Evolutionary conservation across 306 rosid genomes (phyloP).

Genomic region (Malus orientalis): DNA sequence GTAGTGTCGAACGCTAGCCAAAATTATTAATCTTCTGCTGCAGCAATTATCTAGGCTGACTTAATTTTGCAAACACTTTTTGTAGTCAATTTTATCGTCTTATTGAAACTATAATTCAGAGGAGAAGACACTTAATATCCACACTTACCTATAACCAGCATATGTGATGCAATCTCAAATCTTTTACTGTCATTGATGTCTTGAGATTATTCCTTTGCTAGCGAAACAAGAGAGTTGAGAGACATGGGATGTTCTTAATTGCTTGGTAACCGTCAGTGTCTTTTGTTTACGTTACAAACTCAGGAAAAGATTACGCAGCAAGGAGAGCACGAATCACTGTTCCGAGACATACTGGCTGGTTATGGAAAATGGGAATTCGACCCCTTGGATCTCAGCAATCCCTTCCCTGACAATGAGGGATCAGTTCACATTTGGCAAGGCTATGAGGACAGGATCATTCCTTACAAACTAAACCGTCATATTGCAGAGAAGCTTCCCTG

Average conservation of each 20-base stretch:
- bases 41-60: not conserved
- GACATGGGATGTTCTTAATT: not conserved
- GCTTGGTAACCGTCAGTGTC: not conserved
- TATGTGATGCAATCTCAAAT: no score
- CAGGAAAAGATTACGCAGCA: conserved; percentile 58
- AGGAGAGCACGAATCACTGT: conserved; percentile 56
- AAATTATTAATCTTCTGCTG: not conserved
- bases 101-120: no score
- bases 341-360: conserved; percentile 42
- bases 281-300: not conserved
- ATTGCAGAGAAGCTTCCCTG: conserved; percentile 52
- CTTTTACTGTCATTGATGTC: no score
- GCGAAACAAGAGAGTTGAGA: not conserved
- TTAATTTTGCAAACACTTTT: not conserved
- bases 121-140: not conserved
- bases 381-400: conserved; percentile 35
- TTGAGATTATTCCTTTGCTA: no score
- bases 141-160: no score
- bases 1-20: not conserved
- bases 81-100: no score
- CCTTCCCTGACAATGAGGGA: conserved; percentile 41
- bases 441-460: conserved; percentile 43
- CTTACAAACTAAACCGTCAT: conserved; percentile 37
- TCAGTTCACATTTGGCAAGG: conserved; percentile 78
- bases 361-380: conserved; percentile 63